These are phyloP conservation scores for Rhinocladiella mackenziei DNA, from an alignment of 2,329 filamentous ascomycete genomes.

Conservation along the genomic window DNA sequence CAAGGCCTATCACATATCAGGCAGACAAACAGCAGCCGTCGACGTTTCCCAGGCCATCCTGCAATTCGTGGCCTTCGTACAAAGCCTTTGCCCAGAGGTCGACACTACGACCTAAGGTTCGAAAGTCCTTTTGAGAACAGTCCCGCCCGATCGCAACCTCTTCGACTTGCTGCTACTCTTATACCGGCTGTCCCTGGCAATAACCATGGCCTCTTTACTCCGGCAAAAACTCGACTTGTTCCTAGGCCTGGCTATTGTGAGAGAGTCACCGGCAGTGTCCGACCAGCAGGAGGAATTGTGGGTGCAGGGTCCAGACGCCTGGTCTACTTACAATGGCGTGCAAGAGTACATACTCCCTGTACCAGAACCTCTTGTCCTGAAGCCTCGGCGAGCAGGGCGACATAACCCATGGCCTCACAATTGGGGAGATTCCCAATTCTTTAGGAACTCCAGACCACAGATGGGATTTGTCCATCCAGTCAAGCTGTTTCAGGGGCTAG, in stretches of 20 bases:
- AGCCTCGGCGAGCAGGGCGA: conserved; percentile 24
- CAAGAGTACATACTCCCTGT: conserved; percentile 27
- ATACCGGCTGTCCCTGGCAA: background rate
- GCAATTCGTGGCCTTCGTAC: conserved; percentile 15
- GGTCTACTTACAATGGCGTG: conserved; percentile 7
- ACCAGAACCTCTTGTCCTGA: conserved; percentile 25
- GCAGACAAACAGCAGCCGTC: conserved; percentile 1
- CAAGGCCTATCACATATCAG: background rate
- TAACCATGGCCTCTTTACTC: conserved; percentile 23
- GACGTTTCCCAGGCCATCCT: conserved; percentile 22
- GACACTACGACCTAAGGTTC: conserved; percentile 22
- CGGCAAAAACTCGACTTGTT: conserved; percentile 10
- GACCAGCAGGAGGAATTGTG: background rate
- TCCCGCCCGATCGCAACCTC: conserved; percentile 7
- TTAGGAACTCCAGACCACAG: conserved; percentile 4
- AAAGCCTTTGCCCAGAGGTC: conserved; percentile 8
- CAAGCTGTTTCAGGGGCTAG: conserved; percentile 24
- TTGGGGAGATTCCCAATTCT: conserved; percentile 25
- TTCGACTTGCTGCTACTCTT: conserved; percentile 2
- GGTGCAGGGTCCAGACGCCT: conserved; percentile 3
- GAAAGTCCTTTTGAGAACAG: conserved; percentile 23
- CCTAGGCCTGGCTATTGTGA: background rate
- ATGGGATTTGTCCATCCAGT: conserved; percentile 19
- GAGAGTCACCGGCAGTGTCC: background rate
- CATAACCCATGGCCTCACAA: conserved; percentile 24